Evolutionary conservation across 1,284 basidiomycete species (phyloP).

Genomic region (Trichosporon coremiiforme): DNA sequence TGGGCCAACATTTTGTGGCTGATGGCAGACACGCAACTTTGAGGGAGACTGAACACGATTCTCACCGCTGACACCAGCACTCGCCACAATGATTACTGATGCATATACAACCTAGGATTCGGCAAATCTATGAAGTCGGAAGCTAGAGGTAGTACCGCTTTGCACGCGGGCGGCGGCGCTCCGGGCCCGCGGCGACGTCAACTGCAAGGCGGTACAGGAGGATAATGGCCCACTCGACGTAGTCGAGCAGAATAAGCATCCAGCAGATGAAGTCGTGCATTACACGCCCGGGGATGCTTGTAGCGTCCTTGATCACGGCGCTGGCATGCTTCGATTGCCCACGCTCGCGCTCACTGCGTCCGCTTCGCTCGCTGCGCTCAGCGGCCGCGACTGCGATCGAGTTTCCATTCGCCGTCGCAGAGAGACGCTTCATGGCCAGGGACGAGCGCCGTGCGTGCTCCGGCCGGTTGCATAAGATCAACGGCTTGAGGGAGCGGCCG

Average conservation of each 20-base stretch:
- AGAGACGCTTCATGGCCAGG: constrained; percentile 19
- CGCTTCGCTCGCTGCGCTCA: not conserved
- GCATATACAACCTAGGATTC: constrained; percentile 13
- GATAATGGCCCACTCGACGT: constrained; percentile 40
- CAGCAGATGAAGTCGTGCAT: constrained; percentile 42
- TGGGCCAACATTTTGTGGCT: too few relatives aligned
- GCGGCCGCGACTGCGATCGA: not conserved
- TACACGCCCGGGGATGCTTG: constrained; percentile 38
- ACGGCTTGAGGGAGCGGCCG: constrained; percentile 23
- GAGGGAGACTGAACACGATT: too few relatives aligned
- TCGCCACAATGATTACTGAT: constrained; percentile 5
- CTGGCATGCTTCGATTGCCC: not conserved
- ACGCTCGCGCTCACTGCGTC: not conserved
- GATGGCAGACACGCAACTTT: too few relatives aligned
- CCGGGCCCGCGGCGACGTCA: constrained; percentile 38
- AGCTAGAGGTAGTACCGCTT: constrained; percentile 28
- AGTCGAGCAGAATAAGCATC: constrained; percentile 37
- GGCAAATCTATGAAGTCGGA: not conserved
- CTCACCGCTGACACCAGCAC: too few relatives aligned
- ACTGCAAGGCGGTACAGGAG: constrained; percentile 37
- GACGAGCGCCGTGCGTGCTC: constrained; percentile 23
- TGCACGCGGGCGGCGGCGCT: constrained; percentile 21
- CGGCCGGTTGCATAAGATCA: constrained; percentile 25
- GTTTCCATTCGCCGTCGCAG: constrained; percentile 20
- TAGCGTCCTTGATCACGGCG: not conserved